Evolutionary conservation across 768 basidiomycete genomes (phyloP).

Genomic region (Lentinula sp.): DNA sequence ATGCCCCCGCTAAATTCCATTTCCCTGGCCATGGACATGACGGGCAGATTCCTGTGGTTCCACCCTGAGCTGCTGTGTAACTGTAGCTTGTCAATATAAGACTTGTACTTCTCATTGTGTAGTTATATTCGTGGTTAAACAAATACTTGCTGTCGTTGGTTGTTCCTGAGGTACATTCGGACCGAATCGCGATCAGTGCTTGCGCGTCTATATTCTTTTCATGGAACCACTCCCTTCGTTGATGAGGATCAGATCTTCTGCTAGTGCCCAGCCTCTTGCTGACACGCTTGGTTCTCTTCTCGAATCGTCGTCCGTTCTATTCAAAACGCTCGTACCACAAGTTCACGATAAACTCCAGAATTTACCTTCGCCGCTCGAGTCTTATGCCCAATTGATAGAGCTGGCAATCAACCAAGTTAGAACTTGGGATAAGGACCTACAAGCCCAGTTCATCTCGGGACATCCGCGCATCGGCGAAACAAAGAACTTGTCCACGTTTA

Average conservation of each 20-base stretch:
- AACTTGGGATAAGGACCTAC: constrained; percentile 45
- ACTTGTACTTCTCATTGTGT: not conserved
- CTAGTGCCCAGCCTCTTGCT: constrained; percentile 12
- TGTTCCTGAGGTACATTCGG: not conserved
- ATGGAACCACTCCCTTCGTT: not conserved
- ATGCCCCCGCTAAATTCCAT: not conserved
- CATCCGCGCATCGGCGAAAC: constrained; percentile 90
- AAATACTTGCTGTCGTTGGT: not conserved
- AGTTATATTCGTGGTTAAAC: not conserved
- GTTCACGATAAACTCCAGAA: constrained; percentile 26
- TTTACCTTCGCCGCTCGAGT: constrained; percentile 18
- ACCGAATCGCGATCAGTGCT: not conserved
- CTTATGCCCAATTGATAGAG: constrained; percentile 56
- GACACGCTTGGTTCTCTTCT: constrained; percentile 34
- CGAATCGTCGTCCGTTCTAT: constrained; percentile 62
- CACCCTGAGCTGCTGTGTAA: not conserved
- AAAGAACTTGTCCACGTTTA: constrained; percentile 67
- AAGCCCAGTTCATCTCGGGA: constrained; percentile 66
- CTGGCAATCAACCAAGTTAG: constrained; percentile 39
- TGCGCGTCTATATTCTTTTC: not conserved
- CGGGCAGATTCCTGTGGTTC: not conserved
- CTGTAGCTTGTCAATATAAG: not conserved
- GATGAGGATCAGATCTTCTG: not conserved
- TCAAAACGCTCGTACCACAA: constrained; percentile 46
- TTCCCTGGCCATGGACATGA: not conserved